Evolutionary conservation across 441 rosid genomes (phyloP).

Genomic region (Aleurites moluccanus): DNA sequence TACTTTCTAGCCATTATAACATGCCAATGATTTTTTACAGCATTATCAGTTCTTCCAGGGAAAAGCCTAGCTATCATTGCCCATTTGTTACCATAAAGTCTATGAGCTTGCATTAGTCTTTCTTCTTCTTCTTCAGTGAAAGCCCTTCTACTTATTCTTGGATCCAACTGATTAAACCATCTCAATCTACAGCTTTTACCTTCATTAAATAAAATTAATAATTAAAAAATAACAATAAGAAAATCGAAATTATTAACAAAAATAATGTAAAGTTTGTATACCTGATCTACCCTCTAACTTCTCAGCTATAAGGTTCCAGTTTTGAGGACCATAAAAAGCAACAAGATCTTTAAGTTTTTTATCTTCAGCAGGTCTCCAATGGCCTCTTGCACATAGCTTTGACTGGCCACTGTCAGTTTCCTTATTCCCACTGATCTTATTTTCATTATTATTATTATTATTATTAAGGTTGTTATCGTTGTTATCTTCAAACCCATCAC

Average conservation of each 20-base stretch:
- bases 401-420: conserved; percentile 49
- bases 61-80: conserved; percentile 89
- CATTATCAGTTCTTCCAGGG: conserved; percentile 88
- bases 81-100: conserved; percentile 88
- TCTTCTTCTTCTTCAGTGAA: conserved; percentile 85
- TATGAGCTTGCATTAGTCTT: conserved; percentile 78
- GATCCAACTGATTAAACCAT: conserved; percentile 91
- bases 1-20: conserved; percentile 84
- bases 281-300: conserved; percentile 89
- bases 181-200: conserved; percentile 87
- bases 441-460: conserved; percentile 27
- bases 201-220: conserved; percentile 10
- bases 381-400: conserved; percentile 73
- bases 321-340: conserved; percentile 78
- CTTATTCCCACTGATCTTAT: conserved; percentile 24
- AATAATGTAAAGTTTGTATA: conserved; percentile 14
- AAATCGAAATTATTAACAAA: conserved; percentile 1
- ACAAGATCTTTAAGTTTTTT: conserved; percentile 75
- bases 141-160: conserved; percentile 75
- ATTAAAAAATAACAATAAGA: not conserved
- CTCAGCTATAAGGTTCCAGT: conserved; percentile 90
- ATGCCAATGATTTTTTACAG: conserved; percentile 93
- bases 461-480: conserved; percentile 26
- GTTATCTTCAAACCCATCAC: conserved; percentile 38
- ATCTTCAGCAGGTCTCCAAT: conserved; percentile 90